Base-by-base conservation (phyloP, 768 basidiomycete species). In the Cystofilobasidium macerans region DNA sequence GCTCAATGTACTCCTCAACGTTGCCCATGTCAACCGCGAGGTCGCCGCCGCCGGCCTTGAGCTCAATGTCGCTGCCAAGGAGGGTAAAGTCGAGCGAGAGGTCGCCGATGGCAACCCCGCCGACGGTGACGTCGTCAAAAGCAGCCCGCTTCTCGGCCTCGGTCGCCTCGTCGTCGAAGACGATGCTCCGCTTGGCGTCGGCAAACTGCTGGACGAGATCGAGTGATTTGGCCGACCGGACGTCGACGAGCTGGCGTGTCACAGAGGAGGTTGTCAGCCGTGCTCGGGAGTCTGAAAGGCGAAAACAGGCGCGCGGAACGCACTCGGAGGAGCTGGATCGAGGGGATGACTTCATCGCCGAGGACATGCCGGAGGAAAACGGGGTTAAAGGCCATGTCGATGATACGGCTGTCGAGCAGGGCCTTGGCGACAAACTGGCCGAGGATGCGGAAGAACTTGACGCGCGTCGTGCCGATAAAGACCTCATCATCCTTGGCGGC, bases 371-470 rank as follows among this genome's bases (percentile, higher is more conserved):
- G 90, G 69, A 98, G 79, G 81, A 98, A 97, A n/a, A 94, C 78
- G 75, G 88, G 90, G 79, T 91, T 97, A 75, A 98, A 85, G 33
- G 88, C 85, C 70, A 98, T 80, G 75, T 98, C 95, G 77, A 98
- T 94, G 73, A 98, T 97, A 24, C 95, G 84, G 13, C 93, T 95
- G 77, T 99, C 95, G 51, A 98, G 79, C 82, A 98, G 85, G 4
- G 94, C 92, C 78, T 97, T 94, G 12, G 92, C 95, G 30, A 95
- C 85, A 76, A 98, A 97, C 76, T 94, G 89, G 3, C 95, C 95
- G 56, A 98, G 85, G 26, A 93, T 86, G 47, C 86, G 84, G 75
- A 93, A 86, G 61, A 94, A 82, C 71, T 90, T 87, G 7, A 86
- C 59, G 42, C 62, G 67, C 28, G 51, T 32, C 51, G 28, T 32